Percentiles rank a stretch among this genome's conserved stretches.
phyloP scores from a whole-genome alignment of 2,329 filamentous ascomycete species.

The Aureobasidium leucospermi region DNA sequence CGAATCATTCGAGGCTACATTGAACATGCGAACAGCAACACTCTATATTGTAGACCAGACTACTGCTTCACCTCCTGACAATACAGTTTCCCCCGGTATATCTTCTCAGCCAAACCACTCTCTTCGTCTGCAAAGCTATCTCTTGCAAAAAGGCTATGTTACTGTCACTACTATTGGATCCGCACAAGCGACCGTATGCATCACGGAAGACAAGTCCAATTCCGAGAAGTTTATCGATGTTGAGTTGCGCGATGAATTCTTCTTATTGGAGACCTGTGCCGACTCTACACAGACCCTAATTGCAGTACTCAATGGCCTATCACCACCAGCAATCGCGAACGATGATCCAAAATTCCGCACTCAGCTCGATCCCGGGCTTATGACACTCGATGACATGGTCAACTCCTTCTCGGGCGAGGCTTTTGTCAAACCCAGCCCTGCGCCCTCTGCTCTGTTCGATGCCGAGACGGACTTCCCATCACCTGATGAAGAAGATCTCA shows the following conservation, averaged over 20 bases:
- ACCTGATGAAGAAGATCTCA: constrained; percentile 27
- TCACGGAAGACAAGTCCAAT: constrained; percentile 49
- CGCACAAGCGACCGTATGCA: constrained; percentile 59
- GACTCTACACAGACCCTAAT: constrained; percentile 94
- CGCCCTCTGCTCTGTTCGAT: constrained; percentile 46
- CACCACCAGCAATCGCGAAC: constrained; percentile 74
- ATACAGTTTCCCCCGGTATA: not conserved
- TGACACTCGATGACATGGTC: constrained; percentile 79
- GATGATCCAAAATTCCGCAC: constrained; percentile 82
- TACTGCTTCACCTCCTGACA: not conserved
- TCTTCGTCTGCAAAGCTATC: constrained; percentile 33
- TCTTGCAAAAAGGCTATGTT: constrained; percentile 66
- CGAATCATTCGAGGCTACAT: constrained; percentile 53
- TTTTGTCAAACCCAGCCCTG: constrained; percentile 56
- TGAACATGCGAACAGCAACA: constrained; percentile 72
- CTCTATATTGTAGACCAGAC: constrained; percentile 74
- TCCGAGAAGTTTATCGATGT: constrained; percentile 65
- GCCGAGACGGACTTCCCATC: constrained; percentile 21
- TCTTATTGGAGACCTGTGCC: constrained; percentile 90
- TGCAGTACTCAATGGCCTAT: constrained; percentile 67
- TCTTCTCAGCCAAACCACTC: constrained; percentile 14
- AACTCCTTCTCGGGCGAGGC: constrained; percentile 85
- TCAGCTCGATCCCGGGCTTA: constrained; percentile 46
- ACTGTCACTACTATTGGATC: constrained; percentile 82
- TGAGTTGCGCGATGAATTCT: constrained; percentile 74